Evolutionary conservation across 495 filamentous ascomycete species (phyloP), one percentile per base, ranked within the genome.

Genomic region (Amorphotheca resinae): DNA sequence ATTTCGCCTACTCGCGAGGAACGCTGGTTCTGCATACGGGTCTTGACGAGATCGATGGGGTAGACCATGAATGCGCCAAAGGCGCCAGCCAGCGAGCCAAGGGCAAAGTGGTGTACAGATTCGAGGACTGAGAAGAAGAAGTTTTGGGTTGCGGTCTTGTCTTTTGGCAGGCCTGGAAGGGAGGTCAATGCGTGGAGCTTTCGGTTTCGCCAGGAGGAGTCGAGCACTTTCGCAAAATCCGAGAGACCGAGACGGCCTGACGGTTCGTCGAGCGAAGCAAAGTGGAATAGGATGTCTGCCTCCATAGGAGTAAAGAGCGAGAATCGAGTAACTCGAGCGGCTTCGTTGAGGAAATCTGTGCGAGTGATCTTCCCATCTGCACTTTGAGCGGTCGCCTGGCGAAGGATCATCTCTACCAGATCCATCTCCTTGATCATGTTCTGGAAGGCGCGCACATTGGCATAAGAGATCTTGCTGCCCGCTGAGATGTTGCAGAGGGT

Each of bases 51-150:
- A 64, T 98, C 91, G 60, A 98, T 96, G 20, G 91, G 91, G 61
- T 98, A 98, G 31, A 98, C 91, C 80, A 96, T 93, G 60, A 96
- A 95, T 11, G 91, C 91, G 55, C 91, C 91, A 54, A 96, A 98
- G 16, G 91, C 91, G 59, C 91, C 91, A 9, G 93, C 91, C 49
- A 91, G 52, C 61, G 82, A 84, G 28, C 91, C 91, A 2, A 98
- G 73, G 0, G 68, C 74, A 53, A 98, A 98, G 61, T 88, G 87
- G 56, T 93, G 89, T 2, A 70, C 82, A 2, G 87, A 93, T 55
- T 91, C 84, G 6, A 84, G 58, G 15, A 80, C 60, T 42, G 69
- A 65, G 40, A 79, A 62, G 11, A 94, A 43, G 41, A 85, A 52
- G 12, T 62, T 53, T 20, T 51, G 41, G 6, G 63, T 61, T 49